Base-by-base conservation (phyloP, 2,329 filamentous ascomycete genomes). In the Pseudofabraea citricarpa region DNA sequence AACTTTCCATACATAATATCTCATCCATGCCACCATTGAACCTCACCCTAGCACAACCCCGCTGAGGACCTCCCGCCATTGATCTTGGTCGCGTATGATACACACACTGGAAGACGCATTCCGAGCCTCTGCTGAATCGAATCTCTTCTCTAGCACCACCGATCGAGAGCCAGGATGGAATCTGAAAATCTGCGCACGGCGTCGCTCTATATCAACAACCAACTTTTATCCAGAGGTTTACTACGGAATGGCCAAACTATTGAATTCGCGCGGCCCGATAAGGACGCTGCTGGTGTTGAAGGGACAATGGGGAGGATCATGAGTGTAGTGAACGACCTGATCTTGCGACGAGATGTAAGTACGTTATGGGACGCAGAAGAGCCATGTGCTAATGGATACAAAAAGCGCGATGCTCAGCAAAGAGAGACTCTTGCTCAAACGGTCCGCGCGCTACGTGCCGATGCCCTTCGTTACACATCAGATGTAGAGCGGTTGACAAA, bases 281-380 rank as follows among this genome's bases (percentile, higher is more conserved):
- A 79, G 50, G 75, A 73, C 46, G 78, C 83, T 50, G 74, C 75
- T 15, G 79, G 77, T 15, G 73, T 79, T 27, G 75, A 77, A 58
- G 78, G 76, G 40, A 87, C 86, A 15, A 91, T 93, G 82, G 85
- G 86, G 16, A 80, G 82, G 53, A 83, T 97, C 56, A 95, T 98
- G 68, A 87, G 91, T 60, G 76, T 98, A 19, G 81, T 98, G 38
- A 95, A 98, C 65, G 93, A 98, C 61, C 68, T 98, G 55, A 88
- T 98, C 46, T 64, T 96, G 47, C 80, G 90, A 53, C 81, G 90
- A 71, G 93, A 98, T 64, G 89, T 95, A 71, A 56, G 81, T 72
- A 43, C 37, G 19, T 5, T 36, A 16, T 27, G 36, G 16, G 27
- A 12, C 16, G 6, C 13, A 31, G 13, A 27, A 27, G 27, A 9